Base-by-base conservation (phyloP, 768 basidiomycete genomes). In the Sporobolomyces pararoseus region DNA sequence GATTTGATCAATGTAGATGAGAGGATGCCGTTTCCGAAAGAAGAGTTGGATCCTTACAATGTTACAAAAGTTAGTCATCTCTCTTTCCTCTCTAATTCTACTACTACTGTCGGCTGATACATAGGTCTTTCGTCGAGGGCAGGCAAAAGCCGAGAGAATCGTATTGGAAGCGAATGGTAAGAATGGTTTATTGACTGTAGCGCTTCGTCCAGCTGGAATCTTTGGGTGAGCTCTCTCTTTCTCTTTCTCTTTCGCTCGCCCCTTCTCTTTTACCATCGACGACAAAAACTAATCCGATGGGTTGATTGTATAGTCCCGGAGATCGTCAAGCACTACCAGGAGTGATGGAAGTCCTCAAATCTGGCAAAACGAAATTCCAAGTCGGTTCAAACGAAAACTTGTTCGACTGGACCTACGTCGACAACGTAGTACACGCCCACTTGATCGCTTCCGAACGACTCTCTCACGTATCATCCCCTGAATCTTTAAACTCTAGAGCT, bases 351-450 rank as follows among this genome's bases (percentile, higher is more conserved):
- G 92, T 88, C 5, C 88, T 90, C 79, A 83, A 88, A 76, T 84
- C 86, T 51, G 86, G 86, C 23, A 89, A 96, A 79, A 92, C 91
- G 0, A 87, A 90, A 74, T 89, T 91, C 83, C 94, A 97, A 80
- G 87, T 99, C 73, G 96, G 96, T 44, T 83, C 89, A 81, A 96
- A 97, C 80, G 86, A 84, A 72, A 98, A 98, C 78, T 80, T 98
- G 5, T 92, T 90, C 76, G 96, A 98, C 80, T 93, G 89, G 86
- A 96, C 94, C 7, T 97, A 97, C 77, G 91, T 98, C 75, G 91
- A 87, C 63, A 99, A 99, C 79, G 88, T 95, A 70, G 95, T 93
- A 2, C 85, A 89, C 76, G 94, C 93, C 5, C 96, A 99, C 78
- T 82, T 99, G 19, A 85, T 98, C 60, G 96, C 96, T 16, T 88